Conservation (phyloP, 495 filamentous ascomycete genomes). For the Xylaria castorea region DNA sequence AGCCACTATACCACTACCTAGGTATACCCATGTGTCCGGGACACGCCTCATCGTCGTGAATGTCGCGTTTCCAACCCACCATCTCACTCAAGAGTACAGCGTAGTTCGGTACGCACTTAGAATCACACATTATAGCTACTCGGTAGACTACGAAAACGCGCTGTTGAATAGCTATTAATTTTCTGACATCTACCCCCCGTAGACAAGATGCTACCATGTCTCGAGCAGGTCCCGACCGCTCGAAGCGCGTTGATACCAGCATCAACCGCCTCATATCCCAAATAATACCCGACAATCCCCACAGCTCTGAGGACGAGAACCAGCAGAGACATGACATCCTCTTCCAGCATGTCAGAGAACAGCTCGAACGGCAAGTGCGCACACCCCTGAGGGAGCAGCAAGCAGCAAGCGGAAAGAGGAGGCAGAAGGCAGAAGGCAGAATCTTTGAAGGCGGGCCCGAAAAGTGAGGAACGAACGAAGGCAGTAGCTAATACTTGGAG, state of each 20-base stretch:
- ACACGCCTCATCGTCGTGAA: neutral
- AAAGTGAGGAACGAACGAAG: neutral
- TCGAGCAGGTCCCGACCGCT: slow-evolving; percentile 40
- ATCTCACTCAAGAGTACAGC: neutral
- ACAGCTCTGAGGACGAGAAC: slow-evolving; percentile 55
- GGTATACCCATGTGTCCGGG: neutral
- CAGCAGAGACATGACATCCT: slow-evolving; percentile 59
- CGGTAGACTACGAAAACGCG: neutral
- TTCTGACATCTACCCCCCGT: neutral
- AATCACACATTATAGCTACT: neutral
- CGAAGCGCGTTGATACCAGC: slow-evolving; percentile 48
- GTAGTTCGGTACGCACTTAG: neutral
- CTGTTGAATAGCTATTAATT: neutral
- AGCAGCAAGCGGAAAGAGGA: neutral
- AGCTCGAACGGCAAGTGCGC: slow-evolving; percentile 54
- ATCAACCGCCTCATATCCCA: slow-evolving; percentile 64
- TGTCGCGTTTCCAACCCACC: slow-evolving; percentile 10
- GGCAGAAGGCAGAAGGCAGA: neutral
- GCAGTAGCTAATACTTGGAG: slow-evolving; percentile 30
- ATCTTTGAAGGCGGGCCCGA: neutral
- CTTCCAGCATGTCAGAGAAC: slow-evolving; percentile 55
- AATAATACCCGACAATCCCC: slow-evolving; percentile 56
- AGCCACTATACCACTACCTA: neutral
- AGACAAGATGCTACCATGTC: slow-evolving; percentile 44
- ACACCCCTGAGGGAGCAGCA: neutral